Evolutionary conservation across 2,329 filamentous ascomycete genomes (phyloP).

Genomic region (Botryotinia globosa): DNA sequence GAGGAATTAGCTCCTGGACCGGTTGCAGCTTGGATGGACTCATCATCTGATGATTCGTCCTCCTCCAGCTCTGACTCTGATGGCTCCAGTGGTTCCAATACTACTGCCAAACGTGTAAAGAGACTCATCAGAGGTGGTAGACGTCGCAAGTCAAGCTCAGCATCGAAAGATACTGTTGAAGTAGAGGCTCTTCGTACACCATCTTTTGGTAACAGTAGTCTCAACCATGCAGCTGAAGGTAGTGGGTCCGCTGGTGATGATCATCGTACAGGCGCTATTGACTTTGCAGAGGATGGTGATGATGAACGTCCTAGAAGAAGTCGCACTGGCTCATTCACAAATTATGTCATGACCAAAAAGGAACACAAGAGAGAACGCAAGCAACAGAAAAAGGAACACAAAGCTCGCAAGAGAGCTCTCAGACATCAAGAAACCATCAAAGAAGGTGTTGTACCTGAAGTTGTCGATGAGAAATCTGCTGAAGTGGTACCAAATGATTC

Average conservation of each 20-base stretch:
- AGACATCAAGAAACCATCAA: conserved; percentile 30
- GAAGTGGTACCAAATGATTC: conserved; percentile 26
- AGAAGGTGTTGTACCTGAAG: conserved; percentile 23
- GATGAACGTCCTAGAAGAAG: conserved; percentile 41
- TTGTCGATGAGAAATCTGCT: conserved; percentile 28
- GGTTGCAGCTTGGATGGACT: conserved; percentile 76
- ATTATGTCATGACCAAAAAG: conserved; percentile 35
- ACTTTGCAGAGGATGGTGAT: conserved; percentile 54
- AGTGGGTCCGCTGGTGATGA: conserved; percentile 31
- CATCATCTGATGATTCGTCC: conserved; percentile 51
- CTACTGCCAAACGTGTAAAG: conserved; percentile 72
- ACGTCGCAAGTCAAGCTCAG: conserved; percentile 70
- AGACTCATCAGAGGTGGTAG: conserved; percentile 65
- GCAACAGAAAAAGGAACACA: conserved; percentile 39
- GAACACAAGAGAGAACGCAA: conserved; percentile 42
- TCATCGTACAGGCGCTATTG: conserved; percentile 40
- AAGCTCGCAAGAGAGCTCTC: conserved; percentile 29
- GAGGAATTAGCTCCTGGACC: conserved; percentile 86
- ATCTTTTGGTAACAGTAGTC: conserved; percentile 40
- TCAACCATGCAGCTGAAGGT: conserved; percentile 27
- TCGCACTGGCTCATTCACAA: conserved; percentile 33
- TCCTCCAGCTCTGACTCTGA: conserved; percentile 70
- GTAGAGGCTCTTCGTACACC: conserved; percentile 44
- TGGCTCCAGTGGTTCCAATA: conserved; percentile 63
- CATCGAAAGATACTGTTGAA: conserved; percentile 57